Evolutionary conservation across 768 basidiomycete genomes (phyloP).

Genomic region (Fomitopsis serialis): DNA sequence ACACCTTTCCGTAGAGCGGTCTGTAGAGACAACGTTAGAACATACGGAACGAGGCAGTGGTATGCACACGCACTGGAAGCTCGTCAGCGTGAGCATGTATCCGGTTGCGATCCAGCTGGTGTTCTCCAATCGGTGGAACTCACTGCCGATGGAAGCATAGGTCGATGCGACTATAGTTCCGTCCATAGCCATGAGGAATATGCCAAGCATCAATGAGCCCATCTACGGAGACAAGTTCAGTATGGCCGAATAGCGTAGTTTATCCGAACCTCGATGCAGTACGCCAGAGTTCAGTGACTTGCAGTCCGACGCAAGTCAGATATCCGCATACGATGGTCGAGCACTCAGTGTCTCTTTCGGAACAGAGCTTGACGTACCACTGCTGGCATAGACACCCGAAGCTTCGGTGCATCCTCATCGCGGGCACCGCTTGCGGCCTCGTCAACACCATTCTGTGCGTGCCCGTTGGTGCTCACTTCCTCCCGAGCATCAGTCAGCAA

Average conservation of each 20-base stretch:
- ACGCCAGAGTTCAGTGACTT: too few relatives aligned
- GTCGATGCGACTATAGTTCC: constrained; percentile 27
- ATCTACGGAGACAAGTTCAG: constrained; percentile 19
- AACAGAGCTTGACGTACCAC: constrained; percentile 8
- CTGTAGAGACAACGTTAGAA: constrained; percentile 22
- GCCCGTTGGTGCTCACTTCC: background rate
- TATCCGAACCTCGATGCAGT: too few relatives aligned
- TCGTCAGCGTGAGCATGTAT: constrained; percentile 55
- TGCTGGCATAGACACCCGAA: constrained; percentile 6
- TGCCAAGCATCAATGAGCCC: constrained; percentile 24
- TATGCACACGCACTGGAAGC: constrained; percentile 44
- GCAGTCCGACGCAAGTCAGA: too few relatives aligned
- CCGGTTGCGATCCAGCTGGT: constrained; percentile 65
- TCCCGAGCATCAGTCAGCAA: background rate
- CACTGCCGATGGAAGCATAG: constrained; percentile 33
- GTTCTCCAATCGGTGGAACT: constrained; percentile 55
- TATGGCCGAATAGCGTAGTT: too few relatives aligned
- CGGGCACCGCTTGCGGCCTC: background rate
- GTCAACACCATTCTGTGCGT: background rate
- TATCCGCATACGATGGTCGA: too few relatives aligned
- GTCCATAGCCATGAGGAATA: constrained; percentile 29
- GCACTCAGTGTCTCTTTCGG: background rate
- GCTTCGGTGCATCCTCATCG: constrained; percentile 3
- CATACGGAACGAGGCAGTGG: background rate
- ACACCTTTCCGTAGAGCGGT: constrained; percentile 55